phyloP scores from a whole-genome alignment of 2,329 filamentous ascomycete genomes.

The Aplosporella prunicola region DNA sequence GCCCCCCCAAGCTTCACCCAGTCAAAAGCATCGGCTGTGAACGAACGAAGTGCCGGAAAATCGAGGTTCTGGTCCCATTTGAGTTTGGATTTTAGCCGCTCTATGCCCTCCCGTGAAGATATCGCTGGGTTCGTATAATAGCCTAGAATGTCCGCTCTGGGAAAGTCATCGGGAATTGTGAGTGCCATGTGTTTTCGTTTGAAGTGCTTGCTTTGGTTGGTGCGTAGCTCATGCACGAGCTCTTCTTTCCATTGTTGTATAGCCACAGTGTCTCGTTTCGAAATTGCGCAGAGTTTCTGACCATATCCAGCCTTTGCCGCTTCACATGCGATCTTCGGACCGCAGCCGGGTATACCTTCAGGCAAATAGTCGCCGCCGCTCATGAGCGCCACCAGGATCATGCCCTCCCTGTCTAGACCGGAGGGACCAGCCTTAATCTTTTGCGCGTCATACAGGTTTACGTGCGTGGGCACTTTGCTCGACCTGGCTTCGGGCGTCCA shows the following conservation, averaged over 20 bases:
- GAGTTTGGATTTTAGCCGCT: slow-evolving; percentile 44
- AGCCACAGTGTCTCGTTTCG: slow-evolving; percentile 48
- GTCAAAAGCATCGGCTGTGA: slow-evolving; percentile 71
- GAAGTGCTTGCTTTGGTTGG: slow-evolving; percentile 78
- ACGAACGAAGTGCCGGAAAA: slow-evolving; percentile 57
- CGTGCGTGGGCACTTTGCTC: slow-evolving; percentile 67
- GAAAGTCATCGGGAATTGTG: slow-evolving; percentile 70
- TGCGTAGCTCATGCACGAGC: slow-evolving; percentile 65
- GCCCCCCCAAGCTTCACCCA: slow-evolving; percentile 75
- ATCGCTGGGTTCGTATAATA: slow-evolving; percentile 86
- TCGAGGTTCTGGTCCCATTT: slow-evolving; percentile 57
- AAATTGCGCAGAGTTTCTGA: slow-evolving; percentile 58
- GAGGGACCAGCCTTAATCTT: slow-evolving; percentile 44
- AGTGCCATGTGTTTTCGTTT: slow-evolving; percentile 64
- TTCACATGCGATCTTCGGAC: slow-evolving; percentile 79
- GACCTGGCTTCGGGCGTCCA: slow-evolving; percentile 65
- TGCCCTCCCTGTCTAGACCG: slow-evolving; percentile 71
- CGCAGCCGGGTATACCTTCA: slow-evolving; percentile 78
- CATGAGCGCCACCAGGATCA: slow-evolving; percentile 90
- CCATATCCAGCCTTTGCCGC: slow-evolving; percentile 86
- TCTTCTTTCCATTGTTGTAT: slow-evolving; percentile 62
- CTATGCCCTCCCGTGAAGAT: slow-evolving; percentile 51
- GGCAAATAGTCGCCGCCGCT: slow-evolving; percentile 92
- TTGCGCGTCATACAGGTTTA: slow-evolving; percentile 65
- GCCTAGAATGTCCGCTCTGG: slow-evolving; percentile 64